Base-by-base conservation (phyloP, 2,329 filamentous ascomycete genomes). In the Fusarium sp. region DNA sequence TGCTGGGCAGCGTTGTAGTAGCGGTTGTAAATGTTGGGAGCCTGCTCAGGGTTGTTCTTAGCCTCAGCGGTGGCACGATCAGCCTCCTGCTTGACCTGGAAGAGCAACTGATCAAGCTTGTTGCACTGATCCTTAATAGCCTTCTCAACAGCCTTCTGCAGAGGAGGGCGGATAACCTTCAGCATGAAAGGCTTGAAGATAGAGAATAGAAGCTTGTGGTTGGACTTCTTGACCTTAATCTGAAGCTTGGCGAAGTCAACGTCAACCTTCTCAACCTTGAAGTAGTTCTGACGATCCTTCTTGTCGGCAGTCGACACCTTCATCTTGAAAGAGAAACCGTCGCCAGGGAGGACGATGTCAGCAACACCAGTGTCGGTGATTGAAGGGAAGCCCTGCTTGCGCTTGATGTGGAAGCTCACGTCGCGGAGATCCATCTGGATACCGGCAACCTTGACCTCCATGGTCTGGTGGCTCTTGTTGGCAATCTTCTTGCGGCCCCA, bases 361-460 rank as follows among this genome's bases (percentile, higher is more conserved):
- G 92, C 90, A 32, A 98, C 85, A 83, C 96, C 96, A 45, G 88
- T 92, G 77, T 99, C 96, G 19, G 89, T 94, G 78, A 98, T 84
- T 15, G 90, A 87, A 5, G 94, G 95, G 84, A 97, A 97, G 10
- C 96, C 95, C 75, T 94, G 83, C 87, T 99, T 98, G 82, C 91
- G 92, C 83, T 96, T 96, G 81, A 99, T 86, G 80, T 98, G 94
- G 86, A 94, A 98, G 79, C 92, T 93, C 66, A 99, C 93, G 75
- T 97, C 93, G 68, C 87, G 88, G 44, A 98, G 84, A 71, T 99
- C 96, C 84, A 95, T 94, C 83, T 99, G 96, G 40, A 99, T 86
- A 53, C 96, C 95, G 24, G 92, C 91, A 5, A 96, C 91, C 65
- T 93, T 91, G 66, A 98, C 85, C 84, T 96, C 93, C 3, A 86